Base-by-base conservation (phyloP, 2,329 filamentous ascomycete genomes). In the Penicillium fuscoglaucum region DNA sequence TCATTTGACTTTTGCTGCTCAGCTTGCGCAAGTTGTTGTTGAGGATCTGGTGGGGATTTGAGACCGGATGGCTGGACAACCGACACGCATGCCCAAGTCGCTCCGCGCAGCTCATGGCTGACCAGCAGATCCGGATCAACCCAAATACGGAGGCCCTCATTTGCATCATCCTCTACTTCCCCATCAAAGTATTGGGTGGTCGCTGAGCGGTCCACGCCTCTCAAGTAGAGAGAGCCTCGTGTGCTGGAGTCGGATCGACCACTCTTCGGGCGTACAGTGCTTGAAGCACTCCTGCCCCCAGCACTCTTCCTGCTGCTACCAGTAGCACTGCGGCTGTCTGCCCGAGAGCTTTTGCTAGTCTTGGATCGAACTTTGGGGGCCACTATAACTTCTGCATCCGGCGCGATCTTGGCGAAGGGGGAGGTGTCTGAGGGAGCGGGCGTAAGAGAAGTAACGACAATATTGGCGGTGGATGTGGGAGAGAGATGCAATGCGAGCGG, bases 321-420 rank as follows among this genome's bases (percentile, higher is more conserved):
- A 0, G 88, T 84, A 9, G 93, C 89, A 71, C 93, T 97, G 58
- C 89, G 83, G 70, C 84, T 91, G 66, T 96, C 91, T 39, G 87
- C 85, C n/a, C 81, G 84, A 31, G 79, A 76, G 59, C 78, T 83
- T 56, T 87, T 84, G 4, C 86, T 80, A 35, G 83, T 78, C 72
- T 90, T 92, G 43, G 89, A 83, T 55, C 93, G 85, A 28, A 88
- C 89, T 78, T 99, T 99, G 0, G 95, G 95, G 4, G 95, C 95
- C 60, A 99, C 95, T 64, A 98, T 96, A 50, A 99, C 93, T 76
- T 99, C 95, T 24, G 93, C 93, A 72, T 98, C 92, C 0, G 93
- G 90, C 0, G 91, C 90, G 51, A 99, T 90, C 75, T 97, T 98
- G 28, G 90, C 91, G 72, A 99, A 99, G 0, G 90, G 83, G 1